Base-by-base conservation (phyloP, 2,329 filamentous ascomycete species). In the Alternaria gaisen region DNA sequence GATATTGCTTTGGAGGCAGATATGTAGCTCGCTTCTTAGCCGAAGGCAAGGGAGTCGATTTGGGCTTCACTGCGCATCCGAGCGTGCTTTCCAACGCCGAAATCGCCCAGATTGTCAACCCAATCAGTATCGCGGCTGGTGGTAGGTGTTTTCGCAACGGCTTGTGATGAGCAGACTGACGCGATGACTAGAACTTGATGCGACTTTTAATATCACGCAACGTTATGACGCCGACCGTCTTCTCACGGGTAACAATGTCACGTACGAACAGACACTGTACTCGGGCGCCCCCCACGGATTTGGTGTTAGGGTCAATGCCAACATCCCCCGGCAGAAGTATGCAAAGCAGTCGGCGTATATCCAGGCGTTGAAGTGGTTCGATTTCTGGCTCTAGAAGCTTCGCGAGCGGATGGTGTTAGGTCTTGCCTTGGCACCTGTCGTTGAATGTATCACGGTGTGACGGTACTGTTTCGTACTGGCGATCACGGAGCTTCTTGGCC, bases 1-100 rank as follows among this genome's bases (percentile, higher is more conserved):
- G 90, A 0, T 92, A 92, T 79, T 93, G 90, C 79, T 91, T 92
- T 66, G 90, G 90, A 47, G 90, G 85, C 56, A 91, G 91, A 86
- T 94, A 91, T 76, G 87, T 92, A 26, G 83, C 85, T 47, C 87
- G 91, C 28, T 88, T 89, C 80, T 83, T 86, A 5, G 80, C 80
- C 12, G 63, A 81, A 56, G 87, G 86, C 61, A 82, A 63, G 9
- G 68, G 69, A 5, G 50, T 93, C 65, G 81, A 90, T 43, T 88
- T 85, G 55, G 90, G 89, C 41, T 93, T 85, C 78, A 76, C 87
- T 20, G 91, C 90, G 2, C 91, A 93, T 76, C 91, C 91, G 0
- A 90, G 88, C 9, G 89, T 88, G 64, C 84, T 92, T 24, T 83
- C 86, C 4, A 82, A 88, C 64, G 86, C 86, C 2, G 90, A 93